Percentiles rank a stretch among this genome's conserved stretches.
These are phyloP conservation scores for Blastocystis sp. DNA, from an alignment of 352 stramenopile genomes.

Conservation along the genomic window DNA sequence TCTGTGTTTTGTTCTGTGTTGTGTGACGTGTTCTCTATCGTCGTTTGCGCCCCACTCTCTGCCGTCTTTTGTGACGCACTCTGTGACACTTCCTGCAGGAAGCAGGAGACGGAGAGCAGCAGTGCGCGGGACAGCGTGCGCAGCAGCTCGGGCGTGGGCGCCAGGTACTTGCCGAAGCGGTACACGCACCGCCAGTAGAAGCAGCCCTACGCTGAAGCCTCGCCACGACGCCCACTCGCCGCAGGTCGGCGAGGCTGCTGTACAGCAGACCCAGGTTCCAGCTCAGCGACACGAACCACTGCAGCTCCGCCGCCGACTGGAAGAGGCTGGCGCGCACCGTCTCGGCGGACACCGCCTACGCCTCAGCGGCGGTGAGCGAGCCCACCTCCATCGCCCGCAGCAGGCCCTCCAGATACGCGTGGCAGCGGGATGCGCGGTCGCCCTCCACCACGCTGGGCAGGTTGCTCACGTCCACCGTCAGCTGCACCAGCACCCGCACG, in stretches of 20 bases:
- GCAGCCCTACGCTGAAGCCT: not conserved
- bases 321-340: not conserved
- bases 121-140: constrained; percentile 12
- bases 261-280: constrained; percentile 38
- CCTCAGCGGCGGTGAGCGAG: not conserved
- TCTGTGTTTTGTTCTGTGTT: not conserved
- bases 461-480: constrained; percentile 49
- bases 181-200: constrained; percentile 62
- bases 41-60: not conserved
- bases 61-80: not conserved
- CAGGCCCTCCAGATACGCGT: constrained; percentile 5
- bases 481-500: not conserved
- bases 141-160: not conserved
- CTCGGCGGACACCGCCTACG: not conserved
- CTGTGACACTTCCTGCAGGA: not conserved
- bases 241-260: not conserved
- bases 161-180: not conserved
- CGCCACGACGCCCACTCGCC: not conserved
- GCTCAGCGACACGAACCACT: constrained; percentile 39
- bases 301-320: constrained; percentile 1
- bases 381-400: constrained; percentile 6
- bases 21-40: too few species aligned
- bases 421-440: not conserved
- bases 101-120: constrained; percentile 33
- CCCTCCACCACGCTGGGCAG: constrained; percentile 2